A percentile compares a stretch with the other conserved stretches of the same genome.
These are phyloP conservation scores for Zanthoxylum bungeanum DNA, from an alignment of 345 rosid genomes.

Conservation along the genomic window DNA sequence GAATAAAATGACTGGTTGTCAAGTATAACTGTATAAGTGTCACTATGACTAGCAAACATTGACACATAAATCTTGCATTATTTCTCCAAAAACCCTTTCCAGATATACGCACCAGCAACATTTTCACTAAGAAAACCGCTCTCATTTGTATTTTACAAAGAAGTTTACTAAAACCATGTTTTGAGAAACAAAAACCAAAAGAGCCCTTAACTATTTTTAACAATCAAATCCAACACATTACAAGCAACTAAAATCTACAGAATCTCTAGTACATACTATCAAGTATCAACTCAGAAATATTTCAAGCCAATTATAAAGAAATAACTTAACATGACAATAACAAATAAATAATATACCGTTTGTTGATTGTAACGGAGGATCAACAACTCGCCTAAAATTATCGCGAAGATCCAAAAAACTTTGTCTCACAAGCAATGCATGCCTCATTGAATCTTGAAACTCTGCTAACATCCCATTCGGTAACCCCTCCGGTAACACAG, in stretches of 20 bases:
- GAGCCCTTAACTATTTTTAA: background rate
- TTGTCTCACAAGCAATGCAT: conserved; percentile 71
- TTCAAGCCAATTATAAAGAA: background rate
- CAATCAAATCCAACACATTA: background rate
- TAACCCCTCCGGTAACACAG: conserved; percentile 73
- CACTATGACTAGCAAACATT: background rate
- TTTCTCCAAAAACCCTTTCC: background rate
- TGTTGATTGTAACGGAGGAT: conserved; percentile 60
- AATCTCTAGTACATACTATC: background rate
- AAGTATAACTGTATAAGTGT: background rate
- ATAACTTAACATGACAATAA: background rate
- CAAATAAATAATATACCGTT: conserved; percentile 22
- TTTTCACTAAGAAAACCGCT: no score
- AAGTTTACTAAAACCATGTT: background rate
- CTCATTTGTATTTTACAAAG: background rate
- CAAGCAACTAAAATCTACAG: background rate
- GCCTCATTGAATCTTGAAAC: conserved; percentile 78
- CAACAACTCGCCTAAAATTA: conserved; percentile 82
- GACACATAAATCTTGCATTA: background rate
- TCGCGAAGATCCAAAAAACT: conserved; percentile 86
- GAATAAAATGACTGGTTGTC: background rate
- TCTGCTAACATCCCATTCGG: conserved; percentile 69
- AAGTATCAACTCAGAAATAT: background rate
- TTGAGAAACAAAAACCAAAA: background rate
- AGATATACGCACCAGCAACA: background rate